Conservation (phyloP, 345 rosid genomes). For the Linum usitatissimum region DNA sequence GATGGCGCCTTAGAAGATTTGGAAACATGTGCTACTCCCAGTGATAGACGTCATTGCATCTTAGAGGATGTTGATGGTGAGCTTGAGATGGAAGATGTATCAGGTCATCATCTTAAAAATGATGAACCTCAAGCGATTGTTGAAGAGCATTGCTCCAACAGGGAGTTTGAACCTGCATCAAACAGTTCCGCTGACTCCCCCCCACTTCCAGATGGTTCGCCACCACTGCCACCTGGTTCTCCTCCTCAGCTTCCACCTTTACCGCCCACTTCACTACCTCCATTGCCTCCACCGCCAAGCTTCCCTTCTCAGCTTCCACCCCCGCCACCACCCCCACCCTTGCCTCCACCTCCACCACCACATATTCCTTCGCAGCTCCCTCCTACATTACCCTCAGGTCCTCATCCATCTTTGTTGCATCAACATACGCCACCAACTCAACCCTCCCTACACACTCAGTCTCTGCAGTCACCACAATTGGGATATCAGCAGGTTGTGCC, state of each 20-base stretch:
- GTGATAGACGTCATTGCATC: conserved; percentile 57
- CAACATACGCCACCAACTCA: conserved; percentile 35
- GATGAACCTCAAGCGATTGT: conserved; percentile 33
- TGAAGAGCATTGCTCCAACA: conserved; percentile 25
- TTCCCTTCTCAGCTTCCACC: conserved; percentile 26
- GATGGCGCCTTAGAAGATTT: conserved; percentile 33
- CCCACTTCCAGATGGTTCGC: conserved; percentile 45
- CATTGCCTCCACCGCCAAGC: conserved; percentile 34
- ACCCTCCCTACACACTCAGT: conserved; percentile 24
- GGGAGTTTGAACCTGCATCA: conserved; percentile 23
- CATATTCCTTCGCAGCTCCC: background rate
- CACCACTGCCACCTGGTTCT: conserved; percentile 64
- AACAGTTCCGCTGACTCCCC: conserved; percentile 25
- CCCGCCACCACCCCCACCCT: conserved; percentile 6
- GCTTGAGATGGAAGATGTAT: conserved; percentile 84
- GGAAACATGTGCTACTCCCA: conserved; percentile 38
- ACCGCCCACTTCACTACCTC: conserved; percentile 56
- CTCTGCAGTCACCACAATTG: conserved; percentile 43
- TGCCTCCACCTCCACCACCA: conserved; percentile 7
- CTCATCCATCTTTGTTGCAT: conserved; percentile 28
- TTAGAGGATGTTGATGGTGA: conserved; percentile 79
- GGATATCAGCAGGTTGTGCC: conserved; percentile 45
- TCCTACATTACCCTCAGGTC: conserved; percentile 16
- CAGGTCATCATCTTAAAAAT: conserved; percentile 47
- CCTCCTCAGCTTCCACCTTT: conserved; percentile 71